Evolutionary conservation across 768 basidiomycete genomes (phyloP).

Genomic region (Agaricus sinodeliciosus): DNA sequence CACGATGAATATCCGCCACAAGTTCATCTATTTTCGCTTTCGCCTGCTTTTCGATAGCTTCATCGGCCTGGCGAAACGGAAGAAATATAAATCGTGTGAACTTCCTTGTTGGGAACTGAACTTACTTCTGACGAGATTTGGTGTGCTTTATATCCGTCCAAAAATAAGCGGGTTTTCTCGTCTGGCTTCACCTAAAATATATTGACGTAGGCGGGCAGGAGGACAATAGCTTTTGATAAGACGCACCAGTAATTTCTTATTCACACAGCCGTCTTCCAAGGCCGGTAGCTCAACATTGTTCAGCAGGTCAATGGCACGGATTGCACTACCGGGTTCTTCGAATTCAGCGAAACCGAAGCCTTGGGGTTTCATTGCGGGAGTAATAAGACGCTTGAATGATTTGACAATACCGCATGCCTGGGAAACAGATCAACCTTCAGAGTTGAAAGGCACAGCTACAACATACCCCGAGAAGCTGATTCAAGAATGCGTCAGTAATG

Average conservation of each 20-base stretch:
- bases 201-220: conserved; percentile 39
- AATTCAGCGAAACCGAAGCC: conserved; percentile 97
- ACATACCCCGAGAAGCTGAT: conserved; percentile 69
- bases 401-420: conserved; percentile 88
- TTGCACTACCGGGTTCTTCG: conserved; percentile 87
- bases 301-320: conserved; percentile 54
- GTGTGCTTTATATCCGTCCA: conserved; percentile 80
- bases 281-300: conserved; percentile 48
- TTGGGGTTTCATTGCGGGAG: conserved; percentile 89
- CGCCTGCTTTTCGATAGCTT: conserved; percentile 54
- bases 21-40: conserved; percentile 59
- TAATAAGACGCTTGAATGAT: conserved; percentile 89
- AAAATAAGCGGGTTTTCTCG: conserved; percentile 84
- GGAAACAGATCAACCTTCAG: not conserved
- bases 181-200: conserved; percentile 80
- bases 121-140: conserved; percentile 80
- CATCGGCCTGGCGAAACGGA: conserved; percentile 51
- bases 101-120: conserved; percentile 10
- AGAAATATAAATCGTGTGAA: conserved; percentile 1
- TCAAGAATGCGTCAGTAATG: conserved; percentile 77
- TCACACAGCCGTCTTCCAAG: conserved; percentile 44
- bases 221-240: conserved; percentile 25
- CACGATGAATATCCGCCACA: conserved; percentile 64
- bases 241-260: conserved; percentile 60
- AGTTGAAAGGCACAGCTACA: not conserved